Base-by-base conservation (phyloP, 306 rosid species). In the Quillaja saponaria region DNA sequence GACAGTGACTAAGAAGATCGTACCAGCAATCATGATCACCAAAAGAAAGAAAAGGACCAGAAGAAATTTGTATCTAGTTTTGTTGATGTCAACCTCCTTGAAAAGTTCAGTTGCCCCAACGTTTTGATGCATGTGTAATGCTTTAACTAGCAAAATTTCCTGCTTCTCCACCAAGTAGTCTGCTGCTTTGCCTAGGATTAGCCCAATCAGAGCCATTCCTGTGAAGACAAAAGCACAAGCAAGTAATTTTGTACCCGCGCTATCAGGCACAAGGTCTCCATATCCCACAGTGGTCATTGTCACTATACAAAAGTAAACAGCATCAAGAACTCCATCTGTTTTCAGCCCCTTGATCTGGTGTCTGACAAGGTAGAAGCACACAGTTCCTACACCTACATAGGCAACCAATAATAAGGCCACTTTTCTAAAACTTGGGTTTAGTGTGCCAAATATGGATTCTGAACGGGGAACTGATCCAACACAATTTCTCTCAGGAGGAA, bases 261-360 rank as follows among this genome's bases (percentile, higher is more conserved):
- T 80, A 49, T 71, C 42, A 3, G 84, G 84, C 9, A 80, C 84
- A 40, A 80, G 81, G 18, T 80, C 84, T 39, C 84, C 84, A 41
- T 80, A 80, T 71, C 84, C 84, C 47, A 80, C 84, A 1, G 84
- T 80, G 34, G 84, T 75, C 84, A 80, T 80, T 14, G 84, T 80
- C 48, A 80, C 84, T 57, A 80, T 67, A 34, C 81, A 67, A 3
- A 80, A 80, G 64, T 80, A 80, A 41, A 80, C 0, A 33, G 84
- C 81, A 68, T 80, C 84, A 54, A 75, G 81, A 63, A 75, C 11
- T 58, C 56, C 71, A 8, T 58, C 31, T 5, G 81, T 76, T 67
- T 80, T 76, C 50, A 6, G 8, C 68, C 84, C 84, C 58, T 68
- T 37, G 47, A 76, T 75, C 58, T 80, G 81, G 60, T 71, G 35